phyloP scores from a whole-genome alignment of 768 basidiomycete species.

The Sporobolomyces roseus region DNA sequence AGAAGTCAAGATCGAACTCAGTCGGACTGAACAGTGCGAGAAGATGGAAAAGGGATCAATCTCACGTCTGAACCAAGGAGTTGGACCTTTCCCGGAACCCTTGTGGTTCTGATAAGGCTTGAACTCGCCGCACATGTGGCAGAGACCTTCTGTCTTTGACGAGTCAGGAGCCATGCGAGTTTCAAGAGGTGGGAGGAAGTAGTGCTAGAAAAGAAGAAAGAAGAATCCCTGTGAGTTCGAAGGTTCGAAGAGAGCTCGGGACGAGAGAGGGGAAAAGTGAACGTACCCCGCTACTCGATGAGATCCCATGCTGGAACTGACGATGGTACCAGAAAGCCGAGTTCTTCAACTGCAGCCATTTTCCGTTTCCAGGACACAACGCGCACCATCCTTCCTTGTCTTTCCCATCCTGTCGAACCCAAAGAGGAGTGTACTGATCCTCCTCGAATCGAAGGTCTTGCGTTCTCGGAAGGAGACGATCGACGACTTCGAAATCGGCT shows the following conservation, averaged over 20 bases:
- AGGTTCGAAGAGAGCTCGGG: neutral
- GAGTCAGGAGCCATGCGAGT: constrained; percentile 3
- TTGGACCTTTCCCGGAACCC: constrained; percentile 1
- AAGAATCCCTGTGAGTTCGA: neutral
- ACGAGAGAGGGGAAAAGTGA: neutral
- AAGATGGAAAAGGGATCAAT: no score
- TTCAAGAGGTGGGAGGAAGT: constrained; percentile 35
- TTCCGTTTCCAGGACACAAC: constrained; percentile 38
- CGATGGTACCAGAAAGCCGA: constrained; percentile 43
- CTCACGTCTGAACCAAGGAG: constrained; percentile 24
- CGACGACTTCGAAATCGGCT: constrained; percentile 17
- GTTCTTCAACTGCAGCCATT: constrained; percentile 43
- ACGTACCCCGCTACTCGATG: constrained; percentile 35
- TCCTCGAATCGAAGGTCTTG: constrained; percentile 40
- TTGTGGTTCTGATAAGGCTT: constrained; percentile 15
- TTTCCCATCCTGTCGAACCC: constrained; percentile 32
- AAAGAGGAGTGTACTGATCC: constrained; percentile 41
- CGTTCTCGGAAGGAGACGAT: constrained; percentile 7
- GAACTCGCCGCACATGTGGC: constrained; percentile 35
- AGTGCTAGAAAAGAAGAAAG: neutral
- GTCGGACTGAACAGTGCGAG: no score
- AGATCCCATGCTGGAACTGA: constrained; percentile 42
- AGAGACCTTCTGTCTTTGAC: constrained; percentile 4
- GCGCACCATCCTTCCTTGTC: constrained; percentile 41
- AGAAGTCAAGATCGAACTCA: no score